Percentiles rank a stretch among this genome's conserved stretches.
Evolutionary conservation across 1,284 basidiomycete species (phyloP).

Genomic region (Hymenochaete sp.): DNA sequence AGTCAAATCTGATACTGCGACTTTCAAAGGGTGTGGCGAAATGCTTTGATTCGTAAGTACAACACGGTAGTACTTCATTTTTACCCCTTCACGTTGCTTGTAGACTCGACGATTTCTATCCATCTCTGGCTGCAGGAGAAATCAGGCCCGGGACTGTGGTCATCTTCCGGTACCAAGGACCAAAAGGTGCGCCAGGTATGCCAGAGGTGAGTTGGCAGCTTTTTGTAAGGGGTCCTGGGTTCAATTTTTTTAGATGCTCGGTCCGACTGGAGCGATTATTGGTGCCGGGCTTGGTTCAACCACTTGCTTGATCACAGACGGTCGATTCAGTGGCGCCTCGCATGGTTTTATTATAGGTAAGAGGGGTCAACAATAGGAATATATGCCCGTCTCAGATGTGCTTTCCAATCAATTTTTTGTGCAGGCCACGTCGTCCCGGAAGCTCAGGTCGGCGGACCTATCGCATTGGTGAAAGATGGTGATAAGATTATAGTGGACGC

Average conservation of each 20-base stretch:
- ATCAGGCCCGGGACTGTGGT: slow-evolving; percentile 83
- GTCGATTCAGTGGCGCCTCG: slow-evolving; percentile 84
- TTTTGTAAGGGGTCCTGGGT: not conserved
- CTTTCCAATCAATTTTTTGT: not conserved
- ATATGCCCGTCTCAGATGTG: not conserved
- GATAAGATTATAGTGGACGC: slow-evolving; percentile 82
- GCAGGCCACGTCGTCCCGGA: slow-evolving; percentile 87
- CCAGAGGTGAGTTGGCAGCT: slow-evolving; percentile 54
- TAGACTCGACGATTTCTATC: slow-evolving; percentile 77
- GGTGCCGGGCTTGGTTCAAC: slow-evolving; percentile 88
- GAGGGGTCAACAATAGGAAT: slow-evolving; percentile 2
- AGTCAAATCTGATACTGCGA: slow-evolving; percentile 3
- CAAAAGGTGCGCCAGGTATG: slow-evolving; percentile 96
- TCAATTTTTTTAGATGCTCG: slow-evolving; percentile 25
- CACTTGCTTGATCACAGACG: slow-evolving; percentile 93
- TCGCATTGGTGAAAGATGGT: slow-evolving; percentile 89
- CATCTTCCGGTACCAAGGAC: slow-evolving; percentile 92
- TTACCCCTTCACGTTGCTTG: not conserved
- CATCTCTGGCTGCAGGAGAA: slow-evolving; percentile 73
- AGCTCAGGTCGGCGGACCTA: slow-evolving; percentile 89
- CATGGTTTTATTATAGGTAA: slow-evolving; percentile 57
- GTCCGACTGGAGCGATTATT: slow-evolving; percentile 85
- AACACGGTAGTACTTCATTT: not conserved
- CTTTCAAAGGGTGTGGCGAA: slow-evolving; percentile 52
- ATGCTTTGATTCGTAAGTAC: slow-evolving; percentile 63